A percentile compares a stretch with the other conserved stretches of the same genome.
Conservation (phyloP, 2,329 filamentous ascomycete species). For the Beauveria brongniartii region DNA sequence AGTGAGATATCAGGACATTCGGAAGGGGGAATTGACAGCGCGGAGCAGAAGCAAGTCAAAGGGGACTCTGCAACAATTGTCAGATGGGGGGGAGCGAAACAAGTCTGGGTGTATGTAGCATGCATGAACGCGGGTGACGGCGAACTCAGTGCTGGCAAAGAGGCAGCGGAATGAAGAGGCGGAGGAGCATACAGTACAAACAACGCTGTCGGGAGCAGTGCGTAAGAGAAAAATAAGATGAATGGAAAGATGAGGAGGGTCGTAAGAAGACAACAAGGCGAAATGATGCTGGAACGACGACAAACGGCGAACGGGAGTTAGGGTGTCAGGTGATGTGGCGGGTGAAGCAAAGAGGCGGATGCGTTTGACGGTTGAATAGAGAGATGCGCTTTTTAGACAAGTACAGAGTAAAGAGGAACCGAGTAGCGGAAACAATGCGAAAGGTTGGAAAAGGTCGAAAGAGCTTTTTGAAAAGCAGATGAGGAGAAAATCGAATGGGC, state of each 20-base stretch:
- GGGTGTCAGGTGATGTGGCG: not conserved
- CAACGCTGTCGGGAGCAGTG: not conserved
- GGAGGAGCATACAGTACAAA: not conserved
- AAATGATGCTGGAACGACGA: not conserved
- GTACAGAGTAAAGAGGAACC: not conserved
- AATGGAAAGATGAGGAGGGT: not conserved
- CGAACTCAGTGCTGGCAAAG: not conserved
- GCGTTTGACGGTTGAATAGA: not conserved
- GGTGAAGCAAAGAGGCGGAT: constrained; percentile 1
- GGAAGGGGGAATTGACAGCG: not conserved
- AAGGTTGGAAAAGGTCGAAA: not conserved
- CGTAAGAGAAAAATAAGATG: not conserved
- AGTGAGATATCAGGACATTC: constrained; percentile 8
- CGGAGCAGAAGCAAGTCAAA: not conserved
- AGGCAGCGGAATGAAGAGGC: not conserved
- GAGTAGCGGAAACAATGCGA: not conserved
- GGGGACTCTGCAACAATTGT: constrained; percentile 4
- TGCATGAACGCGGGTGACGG: not conserved
- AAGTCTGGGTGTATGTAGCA: not conserved
- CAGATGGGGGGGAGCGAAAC: not conserved
- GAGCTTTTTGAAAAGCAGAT: not conserved
- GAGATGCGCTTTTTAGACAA: not conserved
- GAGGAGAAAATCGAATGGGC: not conserved
- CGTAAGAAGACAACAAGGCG: not conserved
- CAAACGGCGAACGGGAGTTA: not conserved